Evolutionary conservation across 345 rosid species (phyloP).

Genomic region (Capsella bursapastoris): DNA sequence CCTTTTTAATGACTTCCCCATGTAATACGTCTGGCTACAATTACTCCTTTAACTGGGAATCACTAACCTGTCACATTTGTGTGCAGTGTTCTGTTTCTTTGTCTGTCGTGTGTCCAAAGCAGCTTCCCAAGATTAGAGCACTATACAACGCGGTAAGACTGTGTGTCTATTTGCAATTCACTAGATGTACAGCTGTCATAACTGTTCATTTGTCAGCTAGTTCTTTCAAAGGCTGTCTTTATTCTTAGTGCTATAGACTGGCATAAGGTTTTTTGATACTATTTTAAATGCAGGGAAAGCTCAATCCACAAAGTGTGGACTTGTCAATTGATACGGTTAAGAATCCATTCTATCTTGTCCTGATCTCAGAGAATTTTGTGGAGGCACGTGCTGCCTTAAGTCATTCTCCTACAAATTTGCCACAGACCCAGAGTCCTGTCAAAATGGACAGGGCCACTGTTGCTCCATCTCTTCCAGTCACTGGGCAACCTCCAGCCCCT

Average conservation of each 20-base stretch:
- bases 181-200: constrained; percentile 10
- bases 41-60: constrained; percentile 11
- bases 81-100: constrained; percentile 82
- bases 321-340: constrained; percentile 66
- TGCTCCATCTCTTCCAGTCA: constrained; percentile 56
- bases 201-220: constrained; percentile 21
- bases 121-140: constrained; percentile 80
- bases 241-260: constrained; percentile 27
- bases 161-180: constrained; percentile 8
- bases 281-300: constrained; percentile 69
- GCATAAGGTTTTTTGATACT: constrained; percentile 21
- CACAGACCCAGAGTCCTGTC: constrained; percentile 73
- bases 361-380: constrained; percentile 86
- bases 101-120: constrained; percentile 89
- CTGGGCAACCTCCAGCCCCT: constrained; percentile 66
- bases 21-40: constrained; percentile 11
- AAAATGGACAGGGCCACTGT: constrained; percentile 78
- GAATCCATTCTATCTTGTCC: constrained; percentile 79
- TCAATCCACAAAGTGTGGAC: constrained; percentile 66
- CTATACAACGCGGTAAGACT: constrained; percentile 84
- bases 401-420: constrained; percentile 68
- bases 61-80: constrained; percentile 43
- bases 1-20: constrained; percentile 17
- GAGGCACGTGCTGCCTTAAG: constrained; percentile 93
- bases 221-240: constrained; percentile 21